Evolutionary conservation across 2,329 filamentous ascomycete species (phyloP), one percentile per base, ranked within the genome.

Genomic region (Alternaria rosae): DNA sequence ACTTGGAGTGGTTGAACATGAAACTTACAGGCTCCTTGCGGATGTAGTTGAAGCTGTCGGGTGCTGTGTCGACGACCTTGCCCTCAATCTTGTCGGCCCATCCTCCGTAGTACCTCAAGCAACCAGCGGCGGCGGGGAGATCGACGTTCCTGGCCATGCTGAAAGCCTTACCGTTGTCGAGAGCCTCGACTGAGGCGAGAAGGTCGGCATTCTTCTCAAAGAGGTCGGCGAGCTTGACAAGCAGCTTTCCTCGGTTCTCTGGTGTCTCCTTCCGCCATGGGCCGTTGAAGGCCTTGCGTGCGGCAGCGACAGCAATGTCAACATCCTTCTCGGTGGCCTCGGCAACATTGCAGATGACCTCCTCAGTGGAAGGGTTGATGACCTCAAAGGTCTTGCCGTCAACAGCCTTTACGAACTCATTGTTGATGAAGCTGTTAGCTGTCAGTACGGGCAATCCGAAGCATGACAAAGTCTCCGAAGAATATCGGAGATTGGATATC

Each of bases 51-150:
- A 96, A 93, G 80, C 90, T 92, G 69, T 92, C 89, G 61, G 88
- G 86, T 74, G 86, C 84, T 70, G 92, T 91, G 74, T 96, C 92
- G 68, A 95, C 89, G 59, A 93, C 92, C 85, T 94, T 93, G 81
- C 93, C 93, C 81, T 89, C 86, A 69, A 95, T 90, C 89, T 97
- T 97, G 85, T 97, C 93, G 74, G 93, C 92, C 89, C 91, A 97
- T 65, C 93, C 93, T 76, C 87, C 93, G 74, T 94, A 95, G 84
- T 94, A 97, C 81, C 93, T 89, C 75, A 97, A 81, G 82, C 87
- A 90, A 76, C 85, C 89, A 68, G 87, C 84, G 61, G 89, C 89
- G 70, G 87, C 86, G 57, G 80, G 83, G 43, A 97, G 85, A 76
- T 97, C 93, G 44, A 70, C 63, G 67, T 88, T 91, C 77, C 88